Percentiles rank a stretch among this genome's conserved stretches.
Evolutionary conservation across 2,329 filamentous ascomycete genomes (phyloP).

Genomic region (Aspergillus jensenii): DNA sequence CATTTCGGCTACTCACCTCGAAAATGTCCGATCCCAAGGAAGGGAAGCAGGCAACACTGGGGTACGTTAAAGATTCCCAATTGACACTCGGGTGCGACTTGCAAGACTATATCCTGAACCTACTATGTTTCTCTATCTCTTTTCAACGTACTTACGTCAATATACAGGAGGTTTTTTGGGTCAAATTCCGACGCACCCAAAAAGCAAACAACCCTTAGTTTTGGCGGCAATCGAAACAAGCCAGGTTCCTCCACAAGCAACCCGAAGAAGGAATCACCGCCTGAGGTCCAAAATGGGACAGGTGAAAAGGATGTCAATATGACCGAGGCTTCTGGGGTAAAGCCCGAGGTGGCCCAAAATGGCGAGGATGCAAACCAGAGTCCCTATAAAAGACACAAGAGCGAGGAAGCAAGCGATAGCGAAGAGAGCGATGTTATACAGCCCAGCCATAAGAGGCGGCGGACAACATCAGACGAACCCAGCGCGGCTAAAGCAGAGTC

Average conservation of each 20-base stretch:
- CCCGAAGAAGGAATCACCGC: slow-evolving; percentile 24
- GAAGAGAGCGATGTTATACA: slow-evolving; percentile 48
- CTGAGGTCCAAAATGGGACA: background rate
- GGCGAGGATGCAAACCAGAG: slow-evolving; percentile 9
- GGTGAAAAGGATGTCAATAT: slow-evolving; percentile 13
- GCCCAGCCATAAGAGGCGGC: slow-evolving; percentile 58
- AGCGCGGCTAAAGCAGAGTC: slow-evolving; percentile 32
- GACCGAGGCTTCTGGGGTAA: slow-evolving; percentile 14
- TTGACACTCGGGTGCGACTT: slow-evolving; percentile 68
- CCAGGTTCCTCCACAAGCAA: slow-evolving; percentile 28
- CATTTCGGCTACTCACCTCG: background rate
- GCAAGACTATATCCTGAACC: background rate
- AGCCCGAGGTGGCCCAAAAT: slow-evolving; percentile 3
- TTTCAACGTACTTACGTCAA: slow-evolving; percentile 1
- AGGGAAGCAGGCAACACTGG: slow-evolving; percentile 75
- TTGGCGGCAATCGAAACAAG: slow-evolving; percentile 59
- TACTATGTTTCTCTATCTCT: background rate
- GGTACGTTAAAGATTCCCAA: slow-evolving; percentile 79
- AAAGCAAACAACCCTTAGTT: slow-evolving; percentile 77
- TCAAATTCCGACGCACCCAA: slow-evolving; percentile 62
- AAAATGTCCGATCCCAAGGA: slow-evolving; percentile 21
- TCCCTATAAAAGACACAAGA: slow-evolving; percentile 24
- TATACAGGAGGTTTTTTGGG: slow-evolving; percentile 80
- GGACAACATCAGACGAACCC: slow-evolving; percentile 29
- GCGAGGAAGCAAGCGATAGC: slow-evolving; percentile 29